Evolutionary conservation across 495 filamentous ascomycete species (phyloP), one percentile per base, ranked within the genome.

Genomic region (Penicillium roqueforti): DNA sequence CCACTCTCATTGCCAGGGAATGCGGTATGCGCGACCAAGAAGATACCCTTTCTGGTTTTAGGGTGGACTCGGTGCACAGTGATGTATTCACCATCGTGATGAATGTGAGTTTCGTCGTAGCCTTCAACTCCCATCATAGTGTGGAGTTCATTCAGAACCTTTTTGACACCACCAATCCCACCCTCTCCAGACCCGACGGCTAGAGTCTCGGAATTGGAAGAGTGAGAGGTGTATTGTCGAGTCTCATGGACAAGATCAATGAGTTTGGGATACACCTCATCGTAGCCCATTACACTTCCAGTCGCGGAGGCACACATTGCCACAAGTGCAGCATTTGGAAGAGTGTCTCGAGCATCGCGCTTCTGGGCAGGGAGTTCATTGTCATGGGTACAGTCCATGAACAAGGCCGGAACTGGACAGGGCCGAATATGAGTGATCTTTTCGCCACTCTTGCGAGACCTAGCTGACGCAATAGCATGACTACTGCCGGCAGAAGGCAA

Each of bases 331-430:
- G 92, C 90, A 62, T 93, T 97, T n/a, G 95, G 89, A 14, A 99
- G 76, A 0, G 95, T 97, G 65, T 99, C 95, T 47, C 89, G 81
- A 20, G 89, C 92, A 67, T 96, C 92, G 20, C 95, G 83, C 71
- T 97, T 97, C 70, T 99, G 93, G 1, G 92, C 88, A 6, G 95
- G 95, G 7, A 89, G 83, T 69, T 97, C 93, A 63, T 99, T 99
- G 71, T 99, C 95, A 68, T 99, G 95, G 1, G 95, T 99, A 67
- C 95, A 99, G 63, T 99, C 95, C 90, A 96, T 96, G 70, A 99
- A 97, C 1, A 99, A 75, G 3, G 93, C 95, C 45, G 96, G 91
- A 0, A 96, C 88, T 0, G 91, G 89, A 10, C 83, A 87, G 20
- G 84, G 82, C 32, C 86, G 87, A 66, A 97, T 90, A 46, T 77